Base-by-base conservation (phyloP, 805 yeast genomes). In the Sporopachydermia quercuum region DNA sequence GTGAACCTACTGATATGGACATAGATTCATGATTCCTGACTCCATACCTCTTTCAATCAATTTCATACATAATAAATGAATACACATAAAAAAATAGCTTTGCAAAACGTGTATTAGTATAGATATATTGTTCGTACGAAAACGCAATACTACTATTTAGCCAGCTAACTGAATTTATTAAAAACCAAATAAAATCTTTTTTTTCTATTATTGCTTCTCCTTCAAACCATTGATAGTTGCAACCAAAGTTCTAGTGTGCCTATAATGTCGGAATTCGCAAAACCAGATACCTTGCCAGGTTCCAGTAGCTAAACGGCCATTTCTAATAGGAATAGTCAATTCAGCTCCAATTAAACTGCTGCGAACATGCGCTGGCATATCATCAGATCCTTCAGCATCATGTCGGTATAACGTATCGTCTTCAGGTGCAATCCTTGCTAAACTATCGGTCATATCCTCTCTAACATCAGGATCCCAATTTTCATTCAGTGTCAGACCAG, bases 231-330 rank as follows among this genome's bases (percentile, higher is more conserved):
- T 73, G 46, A 82, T 66, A 0, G 93, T 81, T 6, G 84, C 87
- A 8, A 82, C 76, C 17, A 81, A 60, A 40, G 68, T 68, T 50
- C 93, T 67, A 5, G 76, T 57, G 50, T 82, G 89, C 47, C 62
- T 58, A 54, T 72, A 68, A 37, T 65, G 63, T 49, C 93, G 66
- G 57, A 83, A 82, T 54, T 82, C 93, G 50, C 81, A 63, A 38
- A 78, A 61, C 65, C 80, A 82, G 35, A 83, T 68, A 0, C 91
- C 93, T 53, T 82, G 93, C 93, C 93, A 83, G 0, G 91, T 82
- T 1, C 93, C 93, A 0, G 77, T 65, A 1, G 76, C 78, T 41
- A 82, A 58, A 23, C 63, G 54, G 1, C 93, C 93, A 49, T 80
- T 70, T 16, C 66, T 53, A 38, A 82, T 80, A 2, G 93, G 93